These are phyloP conservation scores for Malbranchea cinnamomea DNA, from an alignment of 2,329 filamentous ascomycete species.

Conservation along the genomic window DNA sequence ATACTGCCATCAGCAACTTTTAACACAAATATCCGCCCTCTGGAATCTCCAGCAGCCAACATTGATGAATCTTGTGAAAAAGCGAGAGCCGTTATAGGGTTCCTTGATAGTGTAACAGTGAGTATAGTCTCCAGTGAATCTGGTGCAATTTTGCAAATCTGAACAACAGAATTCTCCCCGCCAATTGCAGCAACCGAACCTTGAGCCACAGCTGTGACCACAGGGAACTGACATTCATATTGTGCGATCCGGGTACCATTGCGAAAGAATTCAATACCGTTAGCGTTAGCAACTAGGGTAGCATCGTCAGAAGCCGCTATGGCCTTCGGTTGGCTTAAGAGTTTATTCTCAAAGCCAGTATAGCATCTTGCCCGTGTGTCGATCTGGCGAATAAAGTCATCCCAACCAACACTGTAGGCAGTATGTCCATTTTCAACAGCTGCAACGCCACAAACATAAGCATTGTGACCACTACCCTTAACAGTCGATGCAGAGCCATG, in stretches of 20 bases:
- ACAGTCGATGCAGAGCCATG: constrained; percentile 54
- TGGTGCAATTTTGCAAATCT: constrained; percentile 53
- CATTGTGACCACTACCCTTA: constrained; percentile 70
- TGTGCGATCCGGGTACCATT: constrained; percentile 46
- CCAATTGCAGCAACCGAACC: constrained; percentile 60
- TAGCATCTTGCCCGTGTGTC: constrained; percentile 65
- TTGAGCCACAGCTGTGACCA: constrained; percentile 57
- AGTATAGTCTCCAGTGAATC: constrained; percentile 44
- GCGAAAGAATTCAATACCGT: constrained; percentile 44
- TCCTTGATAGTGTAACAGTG: constrained; percentile 45
- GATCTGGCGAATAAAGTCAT: constrained; percentile 71
- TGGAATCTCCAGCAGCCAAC: constrained; percentile 67
- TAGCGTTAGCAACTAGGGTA: constrained; percentile 44
- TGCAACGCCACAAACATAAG: constrained; percentile 68
- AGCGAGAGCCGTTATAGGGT: constrained; percentile 61
- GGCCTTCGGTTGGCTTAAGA: constrained; percentile 69
- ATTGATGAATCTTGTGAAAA: constrained; percentile 67
- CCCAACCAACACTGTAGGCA: constrained; percentile 84
- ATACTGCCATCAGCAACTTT: constrained; percentile 51
- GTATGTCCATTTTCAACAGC: constrained; percentile 35
- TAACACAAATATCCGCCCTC: constrained; percentile 80
- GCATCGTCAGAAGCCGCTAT: constrained; percentile 40
- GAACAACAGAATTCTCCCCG: constrained; percentile 56
- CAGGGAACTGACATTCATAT: constrained; percentile 45
- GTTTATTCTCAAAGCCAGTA: constrained; percentile 49